Evolutionary conservation across 768 basidiomycete species (phyloP), one percentile per base, ranked within the genome.

Genomic region (Mycena latifolia): DNA sequence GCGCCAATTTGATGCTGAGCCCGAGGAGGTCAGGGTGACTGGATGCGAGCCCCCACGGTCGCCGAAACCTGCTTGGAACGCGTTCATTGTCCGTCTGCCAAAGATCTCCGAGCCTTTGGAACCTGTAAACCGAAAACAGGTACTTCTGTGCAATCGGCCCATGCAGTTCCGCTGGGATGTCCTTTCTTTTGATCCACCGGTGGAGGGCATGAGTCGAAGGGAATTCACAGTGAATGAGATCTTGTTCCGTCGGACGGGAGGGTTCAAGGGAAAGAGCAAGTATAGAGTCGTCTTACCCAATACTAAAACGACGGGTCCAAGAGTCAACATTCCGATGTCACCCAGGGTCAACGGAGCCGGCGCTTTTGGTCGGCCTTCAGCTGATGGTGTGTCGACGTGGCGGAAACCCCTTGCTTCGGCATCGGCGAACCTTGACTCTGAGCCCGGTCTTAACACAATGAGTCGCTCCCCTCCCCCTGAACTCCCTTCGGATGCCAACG

Each of bases 401-500:
- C 79, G 86, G 54, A 85, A 84, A 69, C 65, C 73, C 29, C 68
- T 73, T 22, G 63, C 72, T 8, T 68, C 69, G 53, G 69, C 67
- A n/a, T 57, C 69, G 28, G 70, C 61, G 43, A 74, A 72, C 25
- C 59, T 66, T 39, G 73, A 55, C 28, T 33, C 64, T 12, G 72
- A 72, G 24, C 68, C 72, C 17, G 75, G 66, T 46, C 80, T 90
- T 20, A 78, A 87, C 61, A 88, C 89, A 10, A 85, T 84, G 25
- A 92, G 89, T 71, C 85, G 89, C 50, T 92, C 91, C 1, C 90
- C 90, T 25, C 88, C 88, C 51, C 91, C 90, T 2, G 86, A 88
- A 24, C 70, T 77, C 18, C 77, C 79, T 28, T 74, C 79, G 10
- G 71, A 77, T 31, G 53, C 74, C 61, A 72, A 61, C 28, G 61